Percentiles rank a stretch among this genome's conserved stretches.
Evolutionary conservation across 2,329 filamentous ascomycete genomes (phyloP).

Genomic region (Phaeosphaeria sp.): DNA sequence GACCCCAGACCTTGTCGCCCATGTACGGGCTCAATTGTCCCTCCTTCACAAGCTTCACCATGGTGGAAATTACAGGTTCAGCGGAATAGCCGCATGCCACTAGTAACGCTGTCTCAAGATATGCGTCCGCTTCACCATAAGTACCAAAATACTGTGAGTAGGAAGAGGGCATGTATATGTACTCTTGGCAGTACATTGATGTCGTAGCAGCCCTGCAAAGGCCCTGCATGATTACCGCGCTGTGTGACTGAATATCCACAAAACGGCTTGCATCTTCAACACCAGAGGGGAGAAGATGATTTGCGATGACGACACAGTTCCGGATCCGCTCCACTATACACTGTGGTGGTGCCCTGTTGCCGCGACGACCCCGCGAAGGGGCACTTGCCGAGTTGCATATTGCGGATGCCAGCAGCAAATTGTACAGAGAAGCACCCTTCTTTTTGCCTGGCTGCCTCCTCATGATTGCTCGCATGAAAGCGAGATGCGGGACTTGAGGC

Average conservation of each 20-base stretch:
- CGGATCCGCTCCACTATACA: conserved; percentile 4
- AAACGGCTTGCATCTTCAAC: too few species aligned
- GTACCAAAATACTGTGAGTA: neutral
- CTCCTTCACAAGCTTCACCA: conserved; percentile 3
- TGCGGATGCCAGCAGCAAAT: conserved; percentile 4
- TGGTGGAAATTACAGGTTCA: neutral
- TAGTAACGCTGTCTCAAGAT: conserved; percentile 7
- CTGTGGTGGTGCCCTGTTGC: neutral
- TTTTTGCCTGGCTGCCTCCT: neutral
- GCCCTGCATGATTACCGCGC: neutral
- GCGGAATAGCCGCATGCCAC: conserved; percentile 8
- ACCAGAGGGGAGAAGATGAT: neutral
- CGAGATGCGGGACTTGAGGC: conserved; percentile 1
- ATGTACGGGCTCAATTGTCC: conserved; percentile 2
- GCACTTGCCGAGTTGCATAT: conserved; percentile 3
- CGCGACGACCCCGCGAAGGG: neutral
- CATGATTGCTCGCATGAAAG: neutral
- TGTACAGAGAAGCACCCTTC: neutral
- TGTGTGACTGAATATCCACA: too few species aligned
- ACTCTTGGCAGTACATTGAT: conserved; percentile 1
- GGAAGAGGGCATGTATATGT: neutral
- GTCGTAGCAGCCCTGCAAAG: neutral
- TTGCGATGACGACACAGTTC: conserved; percentile 1
- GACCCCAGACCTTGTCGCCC: neutral
- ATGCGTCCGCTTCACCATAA: neutral